A percentile compares a stretch with the other conserved stretches of the same genome.
Evolutionary conservation across 2,329 filamentous ascomycete genomes (phyloP).

Genomic region (Exserohilum rostratum): DNA sequence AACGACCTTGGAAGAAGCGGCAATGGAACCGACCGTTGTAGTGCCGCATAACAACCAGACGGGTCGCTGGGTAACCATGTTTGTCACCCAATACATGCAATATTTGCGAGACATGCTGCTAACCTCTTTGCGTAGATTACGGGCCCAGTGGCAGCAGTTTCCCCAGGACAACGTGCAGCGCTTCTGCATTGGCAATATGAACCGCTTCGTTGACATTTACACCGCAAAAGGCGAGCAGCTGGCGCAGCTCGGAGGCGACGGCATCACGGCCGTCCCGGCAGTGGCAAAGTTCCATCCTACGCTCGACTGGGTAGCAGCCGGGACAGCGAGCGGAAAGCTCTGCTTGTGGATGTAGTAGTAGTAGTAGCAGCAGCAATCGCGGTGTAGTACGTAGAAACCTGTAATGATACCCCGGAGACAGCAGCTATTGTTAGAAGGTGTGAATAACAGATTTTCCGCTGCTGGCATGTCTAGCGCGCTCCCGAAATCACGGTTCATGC

Average conservation of each 20-base stretch:
- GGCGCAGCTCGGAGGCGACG: constrained; percentile 84
- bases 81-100: constrained; percentile 28
- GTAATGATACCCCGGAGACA: constrained; percentile 7
- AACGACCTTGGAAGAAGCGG: constrained; percentile 63
- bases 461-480: not conserved
- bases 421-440: not conserved
- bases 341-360: constrained; percentile 83
- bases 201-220: constrained; percentile 92
- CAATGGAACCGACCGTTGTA: constrained; percentile 71
- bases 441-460: constrained; percentile 10
- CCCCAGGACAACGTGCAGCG: constrained; percentile 82
- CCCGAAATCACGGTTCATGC: constrained; percentile 1
- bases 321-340: constrained; percentile 89
- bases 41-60: constrained; percentile 95
- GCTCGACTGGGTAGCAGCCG: constrained; percentile 89
- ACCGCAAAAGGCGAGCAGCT: constrained; percentile 82
- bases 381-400: too few relatives aligned
- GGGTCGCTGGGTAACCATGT: constrained; percentile 89
- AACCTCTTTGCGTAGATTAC: constrained; percentile 54
- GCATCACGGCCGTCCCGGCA: constrained; percentile 91
- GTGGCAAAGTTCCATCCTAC: constrained; percentile 89
- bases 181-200: constrained; percentile 96
- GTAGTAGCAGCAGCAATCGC: too few relatives aligned
- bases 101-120: constrained; percentile 18
- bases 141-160: constrained; percentile 87